Conservation (phyloP, 140 eudicot species). For the Erigeron philadelphicus region DNA sequence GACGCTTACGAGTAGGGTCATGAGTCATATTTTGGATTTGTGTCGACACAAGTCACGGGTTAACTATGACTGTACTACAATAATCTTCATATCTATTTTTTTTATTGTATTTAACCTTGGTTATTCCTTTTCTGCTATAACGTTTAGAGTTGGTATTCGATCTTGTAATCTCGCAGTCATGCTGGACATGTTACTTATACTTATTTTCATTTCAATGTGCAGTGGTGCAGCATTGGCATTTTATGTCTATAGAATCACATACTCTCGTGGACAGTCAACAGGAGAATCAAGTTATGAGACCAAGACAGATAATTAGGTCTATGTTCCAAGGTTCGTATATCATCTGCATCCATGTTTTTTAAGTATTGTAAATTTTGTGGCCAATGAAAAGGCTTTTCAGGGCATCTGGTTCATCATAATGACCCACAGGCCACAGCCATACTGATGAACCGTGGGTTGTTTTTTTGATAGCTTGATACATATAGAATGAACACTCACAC, state of each 20-base stretch:
- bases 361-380: background rate
- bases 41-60: too few species aligned
- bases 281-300: slow-evolving; percentile 24
- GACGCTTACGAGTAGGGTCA: too few species aligned
- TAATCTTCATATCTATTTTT: too few species aligned
- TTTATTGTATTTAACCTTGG: background rate
- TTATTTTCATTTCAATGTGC: slow-evolving; percentile 7
- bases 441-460: background rate
- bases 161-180: background rate
- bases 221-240: slow-evolving; percentile 41
- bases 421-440: background rate
- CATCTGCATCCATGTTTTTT: slow-evolving; percentile 10
- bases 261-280: slow-evolving; percentile 31
- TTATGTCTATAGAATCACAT: slow-evolving; percentile 35
- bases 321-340: slow-evolving; percentile 26
- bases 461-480: background rate
- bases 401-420: slow-evolving; percentile 4
- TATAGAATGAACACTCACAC: background rate
- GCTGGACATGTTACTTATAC: background rate
- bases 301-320: slow-evolving; percentile 23
- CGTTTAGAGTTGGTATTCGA: background rate
- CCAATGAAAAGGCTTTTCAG: background rate
- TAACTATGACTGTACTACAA: too few species aligned
- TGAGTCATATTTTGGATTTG: too few species aligned
- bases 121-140: slow-evolving; percentile 1